These are phyloP conservation scores for Ophiobolus disseminans DNA, from an alignment of 2,329 filamentous ascomycete species.

Conservation along the genomic window DNA sequence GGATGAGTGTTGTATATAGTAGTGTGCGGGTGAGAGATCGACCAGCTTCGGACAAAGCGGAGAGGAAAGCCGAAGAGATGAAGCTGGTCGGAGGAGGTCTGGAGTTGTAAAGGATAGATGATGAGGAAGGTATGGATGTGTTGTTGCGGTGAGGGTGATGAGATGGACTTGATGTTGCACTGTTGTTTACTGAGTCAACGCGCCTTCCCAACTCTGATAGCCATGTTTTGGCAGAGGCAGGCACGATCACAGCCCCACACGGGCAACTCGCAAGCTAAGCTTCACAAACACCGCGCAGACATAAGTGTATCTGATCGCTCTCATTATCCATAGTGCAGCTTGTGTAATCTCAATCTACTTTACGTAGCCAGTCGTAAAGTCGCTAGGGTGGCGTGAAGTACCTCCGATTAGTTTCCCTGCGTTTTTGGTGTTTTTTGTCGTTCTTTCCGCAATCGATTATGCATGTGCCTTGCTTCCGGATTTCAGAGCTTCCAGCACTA, in stretches of 20 bases:
- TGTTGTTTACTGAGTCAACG: constrained; percentile 1
- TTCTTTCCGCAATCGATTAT: too few relatives aligned
- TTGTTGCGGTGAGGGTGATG: constrained; percentile 1
- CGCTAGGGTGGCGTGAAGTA: too few relatives aligned
- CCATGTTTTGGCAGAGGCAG: not conserved
- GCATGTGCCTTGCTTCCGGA: not conserved
- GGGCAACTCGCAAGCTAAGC: too few relatives aligned
- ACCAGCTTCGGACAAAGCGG: constrained; percentile 21
- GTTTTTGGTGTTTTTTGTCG: too few relatives aligned
- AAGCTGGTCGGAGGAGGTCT: constrained; percentile 21
- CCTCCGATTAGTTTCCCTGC: too few relatives aligned
- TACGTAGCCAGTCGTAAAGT: too few relatives aligned
- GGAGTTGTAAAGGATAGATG: constrained; percentile 11
- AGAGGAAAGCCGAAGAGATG: not conserved
- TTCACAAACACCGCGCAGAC: too few relatives aligned
- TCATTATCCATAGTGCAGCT: too few relatives aligned
- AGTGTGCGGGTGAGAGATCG: constrained; percentile 4
- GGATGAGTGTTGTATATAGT: too few relatives aligned
- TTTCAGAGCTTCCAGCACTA: constrained; percentile 40
- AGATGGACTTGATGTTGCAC: constrained; percentile 1
- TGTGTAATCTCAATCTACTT: too few relatives aligned
- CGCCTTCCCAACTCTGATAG: constrained; percentile 3
- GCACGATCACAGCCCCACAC: not conserved
- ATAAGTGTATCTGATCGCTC: too few relatives aligned
- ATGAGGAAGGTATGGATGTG: constrained; percentile 13